These are phyloP conservation scores for Debaryomyces fabryi DNA, from an alignment of 1,139 yeast genomes.

Conservation along the genomic window DNA sequence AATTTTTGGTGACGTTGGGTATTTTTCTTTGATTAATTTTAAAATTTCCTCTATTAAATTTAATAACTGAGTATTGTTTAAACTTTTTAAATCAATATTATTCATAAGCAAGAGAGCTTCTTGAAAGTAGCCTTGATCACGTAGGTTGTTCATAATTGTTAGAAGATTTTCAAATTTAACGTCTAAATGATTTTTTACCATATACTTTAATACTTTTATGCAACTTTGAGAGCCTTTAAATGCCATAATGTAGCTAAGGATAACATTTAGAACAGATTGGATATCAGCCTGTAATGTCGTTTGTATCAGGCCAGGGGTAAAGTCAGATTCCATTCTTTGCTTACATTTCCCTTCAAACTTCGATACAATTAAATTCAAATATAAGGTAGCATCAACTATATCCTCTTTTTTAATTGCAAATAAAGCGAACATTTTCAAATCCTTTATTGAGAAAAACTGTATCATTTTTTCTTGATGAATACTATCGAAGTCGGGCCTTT, in stretches of 20 bases:
- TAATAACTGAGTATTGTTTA: slow-evolving; percentile 22
- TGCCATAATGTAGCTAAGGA: slow-evolving; percentile 38
- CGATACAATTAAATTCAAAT: slow-evolving; percentile 37
- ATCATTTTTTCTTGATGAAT: slow-evolving; percentile 32
- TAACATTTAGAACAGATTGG: slow-evolving; percentile 30
- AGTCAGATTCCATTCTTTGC: slow-evolving; percentile 14
- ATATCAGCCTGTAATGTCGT: slow-evolving; percentile 25
- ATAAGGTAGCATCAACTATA: slow-evolving; percentile 36
- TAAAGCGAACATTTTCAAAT: slow-evolving; percentile 27
- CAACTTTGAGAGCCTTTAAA: slow-evolving; percentile 42
- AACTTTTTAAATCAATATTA: slow-evolving; percentile 27
- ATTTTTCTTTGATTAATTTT: slow-evolving; percentile 33
- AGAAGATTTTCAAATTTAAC: slow-evolving; percentile 29
- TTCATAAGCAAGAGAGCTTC: slow-evolving; percentile 43
- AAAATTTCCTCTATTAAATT: slow-evolving; percentile 35
- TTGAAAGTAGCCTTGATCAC: slow-evolving; percentile 31
- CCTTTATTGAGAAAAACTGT: slow-evolving; percentile 32
- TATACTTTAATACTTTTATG: slow-evolving; percentile 36
- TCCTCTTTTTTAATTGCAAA: slow-evolving; percentile 30
- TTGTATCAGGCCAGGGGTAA: slow-evolving; percentile 16
- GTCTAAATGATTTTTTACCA: slow-evolving; percentile 31
- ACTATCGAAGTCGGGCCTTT: slow-evolving; percentile 19
- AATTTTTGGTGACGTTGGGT: slow-evolving; percentile 36
- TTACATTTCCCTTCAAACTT: slow-evolving; percentile 38
- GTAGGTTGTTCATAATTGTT: slow-evolving; percentile 31